Conservation (phyloP, 106 monocot genomes). For the Dendrobium chrysotoxum region DNA sequence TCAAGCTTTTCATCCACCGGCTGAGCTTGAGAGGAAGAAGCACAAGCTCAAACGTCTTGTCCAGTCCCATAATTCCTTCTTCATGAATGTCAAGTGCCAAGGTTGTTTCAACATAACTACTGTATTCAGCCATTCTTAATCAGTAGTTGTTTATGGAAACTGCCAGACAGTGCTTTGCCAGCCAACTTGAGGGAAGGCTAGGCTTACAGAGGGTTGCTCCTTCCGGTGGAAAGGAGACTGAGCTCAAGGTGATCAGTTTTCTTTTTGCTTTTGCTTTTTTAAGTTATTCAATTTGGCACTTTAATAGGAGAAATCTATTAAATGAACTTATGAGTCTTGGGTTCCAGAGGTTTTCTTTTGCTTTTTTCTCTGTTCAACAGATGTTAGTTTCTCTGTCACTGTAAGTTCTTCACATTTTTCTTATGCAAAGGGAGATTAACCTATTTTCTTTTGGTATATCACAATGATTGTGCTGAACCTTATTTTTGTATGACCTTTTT, state of each 20-base stretch:
- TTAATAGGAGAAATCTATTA: neutral
- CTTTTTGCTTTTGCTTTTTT: neutral
- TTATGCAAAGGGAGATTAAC: neutral
- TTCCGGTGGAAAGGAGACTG: slow-evolving; percentile 40
- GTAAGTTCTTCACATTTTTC: neutral
- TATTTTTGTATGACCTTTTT: neutral
- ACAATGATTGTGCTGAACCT: neutral
- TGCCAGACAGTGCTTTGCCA: slow-evolving; percentile 60
- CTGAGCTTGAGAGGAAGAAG: slow-evolving; percentile 63
- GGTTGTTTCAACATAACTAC: slow-evolving; percentile 68
- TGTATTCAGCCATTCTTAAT: slow-evolving; percentile 54
- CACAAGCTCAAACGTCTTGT: slow-evolving; percentile 75
- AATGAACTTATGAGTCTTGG: neutral
- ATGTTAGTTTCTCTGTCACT: neutral
- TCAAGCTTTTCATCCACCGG: slow-evolving; percentile 26
- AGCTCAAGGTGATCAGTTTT: neutral
- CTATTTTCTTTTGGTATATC: neutral
- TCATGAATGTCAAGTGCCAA: slow-evolving; percentile 75
- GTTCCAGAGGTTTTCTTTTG: neutral
- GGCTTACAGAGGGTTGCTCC: slow-evolving; percentile 51
- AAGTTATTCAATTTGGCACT: neutral
- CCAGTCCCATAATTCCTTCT: slow-evolving; percentile 69
- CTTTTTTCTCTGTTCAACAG: no score
- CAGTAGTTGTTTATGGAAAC: slow-evolving; percentile 46
- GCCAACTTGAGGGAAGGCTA: slow-evolving; percentile 46